Conservation (phyloP, 2,329 filamentous ascomycete genomes). For the Colletotrichum tropicale region DNA sequence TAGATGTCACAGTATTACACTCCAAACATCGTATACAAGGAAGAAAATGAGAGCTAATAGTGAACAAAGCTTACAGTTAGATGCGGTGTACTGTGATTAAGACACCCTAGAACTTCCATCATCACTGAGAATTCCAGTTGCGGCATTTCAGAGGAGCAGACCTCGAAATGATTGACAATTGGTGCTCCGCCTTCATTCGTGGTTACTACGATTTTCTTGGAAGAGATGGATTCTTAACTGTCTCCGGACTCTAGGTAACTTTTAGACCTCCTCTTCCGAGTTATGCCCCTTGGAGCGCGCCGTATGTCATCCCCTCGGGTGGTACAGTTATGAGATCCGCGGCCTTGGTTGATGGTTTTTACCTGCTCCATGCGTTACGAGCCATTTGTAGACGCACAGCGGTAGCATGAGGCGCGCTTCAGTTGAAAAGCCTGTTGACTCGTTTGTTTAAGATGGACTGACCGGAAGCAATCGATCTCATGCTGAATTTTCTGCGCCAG, state of each 20-base stretch:
- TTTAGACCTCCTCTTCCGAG: background rate
- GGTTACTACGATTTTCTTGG: accelerated
- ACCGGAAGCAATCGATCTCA: background rate
- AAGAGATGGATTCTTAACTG: accelerated
- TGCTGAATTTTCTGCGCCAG: background rate
- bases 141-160: no score
- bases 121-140: background rate
- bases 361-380: background rate
- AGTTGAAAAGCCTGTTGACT: background rate
- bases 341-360: no score
- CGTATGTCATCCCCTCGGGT: accelerated
- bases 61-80: background rate
- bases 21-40: background rate
- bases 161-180: background rate
- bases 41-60: background rate
- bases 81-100: background rate
- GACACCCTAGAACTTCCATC: background rate
- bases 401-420: background rate
- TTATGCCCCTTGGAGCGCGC: background rate
- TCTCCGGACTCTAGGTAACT: background rate
- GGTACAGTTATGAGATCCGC: background rate
- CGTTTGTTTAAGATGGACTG: background rate
- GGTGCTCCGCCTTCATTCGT: background rate
- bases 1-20: background rate
- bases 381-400: background rate